Evolutionary conservation across 306 rosid species (phyloP), one percentile per base, ranked within the genome.

Genomic region (Gastrolobium bilobum): DNA sequence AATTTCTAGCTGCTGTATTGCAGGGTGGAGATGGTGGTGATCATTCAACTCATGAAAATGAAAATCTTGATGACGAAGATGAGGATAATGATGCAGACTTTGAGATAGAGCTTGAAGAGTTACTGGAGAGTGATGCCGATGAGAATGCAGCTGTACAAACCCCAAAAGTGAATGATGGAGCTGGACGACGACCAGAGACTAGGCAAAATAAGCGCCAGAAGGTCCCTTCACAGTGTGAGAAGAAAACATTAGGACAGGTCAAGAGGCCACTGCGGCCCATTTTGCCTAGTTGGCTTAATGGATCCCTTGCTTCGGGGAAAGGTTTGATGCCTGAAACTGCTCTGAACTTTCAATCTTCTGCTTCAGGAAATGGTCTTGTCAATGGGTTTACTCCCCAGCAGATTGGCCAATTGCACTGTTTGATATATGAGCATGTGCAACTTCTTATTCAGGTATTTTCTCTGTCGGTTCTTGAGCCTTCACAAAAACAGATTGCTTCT

Each of bases 61-160:
- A 81, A 82, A 91, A 42, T 78, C 91, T 59, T 48, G 97, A 87
- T 56, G 98, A 95, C 40, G 99, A 87, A 77, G 94, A 93, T 73
- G 99, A 93, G 78, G 97, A 95, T 80, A 95, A 90, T 46, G 99
- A 95, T 86, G 96, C 87, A 9, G 99, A 95, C 87, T 95, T 93
- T 83, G 99, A 95, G 89, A 85, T 91, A 83, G 99, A 95, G 82
- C 94, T 95, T 73, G 97, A 95, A 83, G 99, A 91, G 89, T 87
- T 93, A 67, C 89, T 93, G 64, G 99, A 93, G 88, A 93, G 96
- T 83, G 97, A 95, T 42, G 73, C 69, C 1, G 97, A 93, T 76
- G 97, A 89, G 58, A 79, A 63, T 81, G 73, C 80, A n/a, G 73
- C 40, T 5, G 88, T 78, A 11, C 75, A 65, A 75, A 61, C 66